These are phyloP conservation scores for Microascus cirrosus DNA, from an alignment of 2,329 filamentous ascomycete species.

Conservation along the genomic window DNA sequence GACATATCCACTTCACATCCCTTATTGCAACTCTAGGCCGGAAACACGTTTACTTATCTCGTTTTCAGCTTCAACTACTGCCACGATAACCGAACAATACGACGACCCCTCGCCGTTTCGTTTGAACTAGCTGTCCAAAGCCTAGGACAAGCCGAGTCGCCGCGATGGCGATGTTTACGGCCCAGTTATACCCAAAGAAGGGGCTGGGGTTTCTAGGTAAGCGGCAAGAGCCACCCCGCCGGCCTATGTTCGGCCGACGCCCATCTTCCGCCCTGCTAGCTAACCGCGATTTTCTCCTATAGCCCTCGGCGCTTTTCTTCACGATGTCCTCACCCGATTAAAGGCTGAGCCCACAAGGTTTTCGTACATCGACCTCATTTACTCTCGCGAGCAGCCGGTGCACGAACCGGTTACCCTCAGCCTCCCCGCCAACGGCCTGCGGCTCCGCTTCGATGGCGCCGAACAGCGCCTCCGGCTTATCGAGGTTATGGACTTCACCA, in stretches of 20 bases:
- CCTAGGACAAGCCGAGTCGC: not conserved
- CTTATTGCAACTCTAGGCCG: not conserved
- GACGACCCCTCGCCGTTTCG: not conserved
- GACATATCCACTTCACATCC: not conserved
- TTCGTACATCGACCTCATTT: conserved; percentile 71
- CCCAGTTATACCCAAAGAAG: conserved; percentile 55
- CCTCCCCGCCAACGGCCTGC: conserved; percentile 76
- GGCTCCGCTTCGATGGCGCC: conserved; percentile 84
- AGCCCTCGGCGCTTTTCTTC: conserved; percentile 85
- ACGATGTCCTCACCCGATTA: conserved; percentile 77
- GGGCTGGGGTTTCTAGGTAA: conserved; percentile 50
- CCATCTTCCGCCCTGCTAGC: not conserved
- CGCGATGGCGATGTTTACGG: conserved; percentile 38
- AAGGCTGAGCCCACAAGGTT: conserved; percentile 80
- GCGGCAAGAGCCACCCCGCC: not conserved
- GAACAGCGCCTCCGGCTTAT: conserved; percentile 87
- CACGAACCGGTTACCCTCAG: conserved; percentile 62
- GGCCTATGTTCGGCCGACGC: not conserved
- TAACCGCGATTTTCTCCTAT: conserved; percentile 3
- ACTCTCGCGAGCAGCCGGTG: conserved; percentile 66
- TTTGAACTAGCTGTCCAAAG: not conserved
- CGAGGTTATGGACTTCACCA: conserved; percentile 83
- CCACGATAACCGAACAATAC: not conserved
- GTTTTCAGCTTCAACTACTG: not conserved
- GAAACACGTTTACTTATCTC: not conserved